These are phyloP conservation scores for Synchytrium microbalum DNA, from an alignment of 371 early-diverging fungal species.

Conservation along the genomic window DNA sequence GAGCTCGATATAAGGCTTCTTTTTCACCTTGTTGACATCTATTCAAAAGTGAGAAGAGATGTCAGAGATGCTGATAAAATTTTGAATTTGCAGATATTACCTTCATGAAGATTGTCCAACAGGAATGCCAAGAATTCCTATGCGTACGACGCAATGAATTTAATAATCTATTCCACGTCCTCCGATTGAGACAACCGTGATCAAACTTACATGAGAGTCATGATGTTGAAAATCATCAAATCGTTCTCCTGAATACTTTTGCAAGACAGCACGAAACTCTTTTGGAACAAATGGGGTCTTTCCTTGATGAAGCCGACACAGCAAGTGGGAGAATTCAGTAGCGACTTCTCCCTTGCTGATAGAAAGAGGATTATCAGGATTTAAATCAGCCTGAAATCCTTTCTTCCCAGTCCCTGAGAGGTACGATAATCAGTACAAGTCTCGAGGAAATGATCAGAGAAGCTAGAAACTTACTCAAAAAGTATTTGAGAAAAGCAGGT, in stretches of 20 bases:
- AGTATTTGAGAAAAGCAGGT: slow-evolving; percentile 9
- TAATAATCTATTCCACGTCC: not conserved
- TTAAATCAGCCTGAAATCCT: slow-evolving; percentile 3
- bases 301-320: not conserved
- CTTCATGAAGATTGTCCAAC: slow-evolving; percentile 12
- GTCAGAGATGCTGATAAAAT: slow-evolving; percentile 1
- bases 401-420: slow-evolving; percentile 1
- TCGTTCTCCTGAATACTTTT: slow-evolving; percentile 5
- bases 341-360: slow-evolving; percentile 12
- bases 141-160: not conserved
- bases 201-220: slow-evolving; percentile 5
- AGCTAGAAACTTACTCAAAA: slow-evolving; percentile 5
- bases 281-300: not conserved
- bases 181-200: not conserved
- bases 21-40: slow-evolving; percentile 13
- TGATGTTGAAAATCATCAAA: slow-evolving; percentile 9
- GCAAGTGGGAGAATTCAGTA: slow-evolving; percentile 4
- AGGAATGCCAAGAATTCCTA: slow-evolving; percentile 12
- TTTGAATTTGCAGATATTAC: not conserved
- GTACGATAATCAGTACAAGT: not conserved
- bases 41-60: not conserved
- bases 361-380: slow-evolving; percentile 11
- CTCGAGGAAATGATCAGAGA: not conserved
- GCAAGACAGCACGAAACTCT: slow-evolving; percentile 5
- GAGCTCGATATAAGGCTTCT: slow-evolving; percentile 15